Evolutionary conservation across 2,329 filamentous ascomycete species (phyloP).

Genomic region (Xylaria multiplex): DNA sequence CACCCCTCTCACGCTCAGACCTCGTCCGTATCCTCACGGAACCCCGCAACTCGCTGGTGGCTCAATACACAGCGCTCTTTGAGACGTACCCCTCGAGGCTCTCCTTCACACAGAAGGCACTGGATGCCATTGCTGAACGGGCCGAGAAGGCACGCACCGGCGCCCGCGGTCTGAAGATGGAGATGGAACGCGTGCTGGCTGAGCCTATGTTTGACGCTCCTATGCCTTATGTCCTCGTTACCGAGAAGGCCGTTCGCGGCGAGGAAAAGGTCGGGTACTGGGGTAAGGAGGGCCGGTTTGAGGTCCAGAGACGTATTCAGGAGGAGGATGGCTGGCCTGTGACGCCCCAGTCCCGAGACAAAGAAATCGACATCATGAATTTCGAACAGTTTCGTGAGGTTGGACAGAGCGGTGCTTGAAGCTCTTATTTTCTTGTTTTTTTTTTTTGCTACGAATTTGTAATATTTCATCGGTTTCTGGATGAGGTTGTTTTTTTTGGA

Average conservation of each 20-base stretch:
- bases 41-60: conserved; percentile 85
- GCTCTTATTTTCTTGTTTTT: not conserved
- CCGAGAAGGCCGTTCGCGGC: conserved; percentile 73
- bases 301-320: conserved; percentile 73
- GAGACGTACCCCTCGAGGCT: conserved; percentile 81
- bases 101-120: conserved; percentile 81
- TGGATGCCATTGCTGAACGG: conserved; percentile 81
- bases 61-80: conserved; percentile 90
- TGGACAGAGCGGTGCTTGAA: conserved; percentile 49
- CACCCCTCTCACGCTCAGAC: conserved; percentile 72
- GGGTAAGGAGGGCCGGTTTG: conserved; percentile 75
- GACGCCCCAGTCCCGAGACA: conserved; percentile 28
- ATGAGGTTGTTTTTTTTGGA: not conserved
- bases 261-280: conserved; percentile 69
- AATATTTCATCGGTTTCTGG: not conserved
- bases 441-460: not conserved
- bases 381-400: conserved; percentile 49
- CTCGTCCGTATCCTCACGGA: conserved; percentile 92
- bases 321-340: conserved; percentile 64
- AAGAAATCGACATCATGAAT: conserved; percentile 35
- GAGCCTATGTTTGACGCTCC: conserved; percentile 87
- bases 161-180: conserved; percentile 79
- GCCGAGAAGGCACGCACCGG: conserved; percentile 75
- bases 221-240: conserved; percentile 78
- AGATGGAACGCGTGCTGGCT: conserved; percentile 80